phyloP scores from a whole-genome alignment of 2,329 filamentous ascomycete genomes.

The Penicillium sp. region DNA sequence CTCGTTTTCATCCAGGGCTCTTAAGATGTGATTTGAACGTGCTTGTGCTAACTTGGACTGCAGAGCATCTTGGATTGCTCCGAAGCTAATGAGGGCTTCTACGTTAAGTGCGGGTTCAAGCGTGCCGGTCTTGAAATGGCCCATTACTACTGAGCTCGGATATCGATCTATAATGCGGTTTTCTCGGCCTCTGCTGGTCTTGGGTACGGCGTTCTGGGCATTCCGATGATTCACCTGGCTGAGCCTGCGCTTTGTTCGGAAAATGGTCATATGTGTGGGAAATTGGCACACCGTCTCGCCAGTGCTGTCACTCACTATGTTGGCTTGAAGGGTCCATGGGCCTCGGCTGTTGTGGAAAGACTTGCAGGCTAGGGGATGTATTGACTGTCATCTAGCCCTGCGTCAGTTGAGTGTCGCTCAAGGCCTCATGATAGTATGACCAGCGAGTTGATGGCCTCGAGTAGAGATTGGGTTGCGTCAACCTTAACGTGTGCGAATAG shows the following conservation, averaged over 20 bases:
- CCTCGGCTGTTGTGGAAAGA: too few species aligned
- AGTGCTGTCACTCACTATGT: neutral
- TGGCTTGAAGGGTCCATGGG: neutral
- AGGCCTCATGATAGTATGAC: neutral
- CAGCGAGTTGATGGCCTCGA: neutral
- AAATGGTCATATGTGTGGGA: constrained; percentile 6
- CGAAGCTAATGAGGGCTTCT: constrained; percentile 94
- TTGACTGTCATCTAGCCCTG: too few species aligned
- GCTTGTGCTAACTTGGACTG: constrained; percentile 1
- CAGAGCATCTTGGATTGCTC: constrained; percentile 93
- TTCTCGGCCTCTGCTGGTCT: constrained; percentile 4
- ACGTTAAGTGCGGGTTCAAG: constrained; percentile 94
- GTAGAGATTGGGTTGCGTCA: neutral
- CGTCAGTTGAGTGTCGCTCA: too few species aligned
- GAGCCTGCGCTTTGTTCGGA: constrained; percentile 5
- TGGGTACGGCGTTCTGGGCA: constrained; percentile 14
- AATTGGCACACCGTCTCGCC: neutral
- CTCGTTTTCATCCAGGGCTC: neutral
- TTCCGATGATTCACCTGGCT: constrained; percentile 7
- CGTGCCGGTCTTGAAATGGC: constrained; percentile 93
- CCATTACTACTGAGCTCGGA: constrained; percentile 63
- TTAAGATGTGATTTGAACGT: neutral
- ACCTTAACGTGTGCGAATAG: neutral
- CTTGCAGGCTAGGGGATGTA: too few species aligned
- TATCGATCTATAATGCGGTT: neutral